Evolutionary conservation across 805 yeast species (phyloP), one percentile per base, ranked within the genome.

Genomic region (Yarrowia sp.): DNA sequence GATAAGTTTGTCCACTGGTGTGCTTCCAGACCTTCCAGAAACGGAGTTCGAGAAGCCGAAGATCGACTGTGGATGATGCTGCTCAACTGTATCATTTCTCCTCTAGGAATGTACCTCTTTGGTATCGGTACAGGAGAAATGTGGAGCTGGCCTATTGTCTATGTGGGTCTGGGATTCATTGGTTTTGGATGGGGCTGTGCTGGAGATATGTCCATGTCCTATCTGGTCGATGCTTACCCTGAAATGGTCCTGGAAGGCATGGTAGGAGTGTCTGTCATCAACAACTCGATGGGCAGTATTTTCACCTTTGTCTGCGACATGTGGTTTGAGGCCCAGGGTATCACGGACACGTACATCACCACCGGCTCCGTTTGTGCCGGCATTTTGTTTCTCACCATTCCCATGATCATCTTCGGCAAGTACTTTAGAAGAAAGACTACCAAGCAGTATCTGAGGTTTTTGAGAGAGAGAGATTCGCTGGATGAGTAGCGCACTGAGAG

Each of bases 381-480:
- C 43, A 77, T 80, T 67, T 83, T 86, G 79, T 78, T 82, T 66
- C 68, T 82, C 35, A 82, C 86, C 10, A 71, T 85, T 54, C 90
- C 90, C 26, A 80, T 82, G 73, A 80, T 85, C 49, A 72, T 76
- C 22, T 86, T 81, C 77, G 92, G 92, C 10, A 86, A 86, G 71
- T 68, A 72, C 16, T 82, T 85, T 73, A 78, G 92, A 70, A 77
- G 48, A 38, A 40, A 62, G 49, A 69, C 71, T 48, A 69, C 65
- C 26, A 58, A 59, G 17, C 61, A 56, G 68, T 69, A 69, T 33
- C 24, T 62, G 52, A 48, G 61, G 44, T 69, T 69, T 35, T 36
- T 67, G 33, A 64, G 66, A 12, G 68, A 67, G 51, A 63, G 69
- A 14, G 69, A 67, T 62, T 30, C 51, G 10, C n/a, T 58, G 41